These are phyloP conservation scores for Pseudogymnoascus sp. DNA, from an alignment of 2,329 filamentous ascomycete species.

Conservation along the genomic window DNA sequence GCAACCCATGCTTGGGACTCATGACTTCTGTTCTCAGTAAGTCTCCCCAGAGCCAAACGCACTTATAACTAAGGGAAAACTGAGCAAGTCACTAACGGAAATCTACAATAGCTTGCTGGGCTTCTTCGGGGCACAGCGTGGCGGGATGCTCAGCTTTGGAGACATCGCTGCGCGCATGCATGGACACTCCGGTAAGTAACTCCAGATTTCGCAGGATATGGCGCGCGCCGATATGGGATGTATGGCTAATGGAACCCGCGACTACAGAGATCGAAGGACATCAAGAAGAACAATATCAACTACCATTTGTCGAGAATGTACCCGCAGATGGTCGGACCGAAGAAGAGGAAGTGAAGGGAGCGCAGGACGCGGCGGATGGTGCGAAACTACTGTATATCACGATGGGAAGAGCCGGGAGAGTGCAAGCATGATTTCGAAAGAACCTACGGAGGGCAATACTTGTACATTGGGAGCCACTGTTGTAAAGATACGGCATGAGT, in stretches of 20 bases:
- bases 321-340: constrained; percentile 61
- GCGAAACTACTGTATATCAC: constrained; percentile 2
- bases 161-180: constrained; percentile 56
- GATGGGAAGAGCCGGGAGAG: not conserved
- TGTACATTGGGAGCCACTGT: constrained; percentile 4
- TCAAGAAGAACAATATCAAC: constrained; percentile 76
- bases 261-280: constrained; percentile 44
- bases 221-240: not conserved
- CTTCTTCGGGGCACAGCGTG: constrained; percentile 63
- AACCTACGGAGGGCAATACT: not conserved
- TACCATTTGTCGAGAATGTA: constrained; percentile 78
- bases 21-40: constrained; percentile 62
- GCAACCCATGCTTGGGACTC: constrained; percentile 56
- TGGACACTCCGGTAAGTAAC: constrained; percentile 67
- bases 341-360: constrained; percentile 50
- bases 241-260: constrained; percentile 13
- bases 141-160: constrained; percentile 52
- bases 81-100: constrained; percentile 9
- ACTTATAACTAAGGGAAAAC: not conserved
- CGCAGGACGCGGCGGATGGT: not conserved
- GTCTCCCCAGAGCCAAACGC: constrained; percentile 21
- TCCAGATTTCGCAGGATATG: constrained; percentile 17
- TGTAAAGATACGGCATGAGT: constrained; percentile 3
- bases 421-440: not conserved
- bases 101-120: constrained; percentile 63